Conservation (phyloP, 495 filamentous ascomycete species). For the Aspergillus ellipticus region DNA sequence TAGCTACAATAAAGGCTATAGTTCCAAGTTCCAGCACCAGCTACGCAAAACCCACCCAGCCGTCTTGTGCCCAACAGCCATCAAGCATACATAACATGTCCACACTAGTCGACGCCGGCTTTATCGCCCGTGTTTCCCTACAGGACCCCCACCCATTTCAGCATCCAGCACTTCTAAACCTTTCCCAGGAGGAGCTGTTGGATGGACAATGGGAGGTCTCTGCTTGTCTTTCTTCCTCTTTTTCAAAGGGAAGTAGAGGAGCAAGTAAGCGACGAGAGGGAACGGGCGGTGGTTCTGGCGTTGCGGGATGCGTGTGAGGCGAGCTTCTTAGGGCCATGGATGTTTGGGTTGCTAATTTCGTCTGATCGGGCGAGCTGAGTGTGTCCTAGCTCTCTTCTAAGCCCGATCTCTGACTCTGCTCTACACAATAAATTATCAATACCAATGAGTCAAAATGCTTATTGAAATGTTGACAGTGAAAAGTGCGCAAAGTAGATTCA, state of each 20-base stretch:
- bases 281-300: constrained; percentile 28
- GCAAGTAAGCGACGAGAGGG: constrained; percentile 28
- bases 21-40: constrained; percentile 8
- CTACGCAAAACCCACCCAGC: constrained; percentile 2
- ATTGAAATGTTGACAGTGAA: too few relatives aligned
- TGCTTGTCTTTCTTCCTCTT: constrained; percentile 23
- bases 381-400: too few relatives aligned
- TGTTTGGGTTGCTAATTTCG: constrained; percentile 42
- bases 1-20: constrained; percentile 6
- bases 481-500: too few relatives aligned
- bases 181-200: constrained; percentile 33
- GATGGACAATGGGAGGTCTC: constrained; percentile 47
- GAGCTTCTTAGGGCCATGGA: constrained; percentile 42
- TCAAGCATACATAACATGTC: too few relatives aligned
- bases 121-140: constrained; percentile 17
- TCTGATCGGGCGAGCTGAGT: constrained; percentile 24
- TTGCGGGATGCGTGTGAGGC: constrained; percentile 32
- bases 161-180: constrained; percentile 39
- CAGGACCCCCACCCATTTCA: constrained; percentile 21
- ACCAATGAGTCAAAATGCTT: too few relatives aligned
- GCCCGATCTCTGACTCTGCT: too few relatives aligned
- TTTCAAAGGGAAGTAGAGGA: constrained; percentile 23
- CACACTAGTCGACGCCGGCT: constrained; percentile 4
- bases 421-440: too few relatives aligned
- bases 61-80: too few relatives aligned